A percentile compares a stretch with the other conserved stretches of the same genome.
Conservation (phyloP, 73 alveolate species). For the Tetrahymena thermophila region DNA sequence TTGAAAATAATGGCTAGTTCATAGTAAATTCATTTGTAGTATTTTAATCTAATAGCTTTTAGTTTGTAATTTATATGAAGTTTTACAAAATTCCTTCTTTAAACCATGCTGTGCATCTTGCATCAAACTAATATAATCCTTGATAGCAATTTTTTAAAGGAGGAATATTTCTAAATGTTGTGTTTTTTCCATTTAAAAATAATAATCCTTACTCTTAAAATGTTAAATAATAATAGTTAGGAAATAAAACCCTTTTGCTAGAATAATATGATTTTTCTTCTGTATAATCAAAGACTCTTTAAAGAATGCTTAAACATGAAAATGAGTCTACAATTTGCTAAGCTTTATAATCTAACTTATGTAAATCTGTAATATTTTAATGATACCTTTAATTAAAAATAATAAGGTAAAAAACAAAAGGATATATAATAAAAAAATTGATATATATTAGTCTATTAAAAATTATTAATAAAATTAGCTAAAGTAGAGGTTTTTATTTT, state of each 20-base stretch:
- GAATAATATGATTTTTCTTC: neutral
- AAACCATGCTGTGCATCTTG: neutral
- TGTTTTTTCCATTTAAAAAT: neutral
- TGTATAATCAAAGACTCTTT: neutral
- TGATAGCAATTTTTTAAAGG: neutral
- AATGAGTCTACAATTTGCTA: neutral
- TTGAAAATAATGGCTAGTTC: neutral
- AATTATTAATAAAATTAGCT: too few relatives aligned
- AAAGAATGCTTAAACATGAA: neutral
- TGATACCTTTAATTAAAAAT: neutral
- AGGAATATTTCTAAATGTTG: neutral
- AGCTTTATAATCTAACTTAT: neutral
- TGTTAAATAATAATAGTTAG: neutral
- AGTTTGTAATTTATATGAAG: neutral
- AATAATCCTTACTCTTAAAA: neutral
- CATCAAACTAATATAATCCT: neutral
- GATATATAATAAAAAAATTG: too few relatives aligned
- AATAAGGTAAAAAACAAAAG: neutral
- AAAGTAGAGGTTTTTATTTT: too few relatives aligned
- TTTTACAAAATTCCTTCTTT: neutral
- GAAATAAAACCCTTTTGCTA: neutral
- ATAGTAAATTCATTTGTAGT: too few relatives aligned
- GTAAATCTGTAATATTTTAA: neutral
- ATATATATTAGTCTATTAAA: too few relatives aligned
- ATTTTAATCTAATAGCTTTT: neutral